Percentiles rank a stretch among this genome's conserved stretches.
Conservation (phyloP, 805 yeast species). For the Myxozyma sirexii region DNA sequence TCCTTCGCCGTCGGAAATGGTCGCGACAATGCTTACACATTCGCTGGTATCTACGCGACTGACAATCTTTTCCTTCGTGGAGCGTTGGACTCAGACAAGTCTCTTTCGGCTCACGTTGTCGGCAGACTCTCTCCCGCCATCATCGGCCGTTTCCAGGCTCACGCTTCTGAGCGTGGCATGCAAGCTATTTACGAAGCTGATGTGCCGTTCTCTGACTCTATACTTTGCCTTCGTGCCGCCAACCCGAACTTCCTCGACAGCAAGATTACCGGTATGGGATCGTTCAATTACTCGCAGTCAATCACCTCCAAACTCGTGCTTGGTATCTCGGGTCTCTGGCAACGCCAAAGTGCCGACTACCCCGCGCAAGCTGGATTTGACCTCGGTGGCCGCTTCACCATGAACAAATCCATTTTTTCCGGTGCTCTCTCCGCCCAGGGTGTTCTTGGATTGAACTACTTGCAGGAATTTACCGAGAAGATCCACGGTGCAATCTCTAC, state of each 20-base stretch:
- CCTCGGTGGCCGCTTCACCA: constrained; percentile 85
- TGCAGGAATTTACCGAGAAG: constrained; percentile 89
- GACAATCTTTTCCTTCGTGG: constrained; percentile 89
- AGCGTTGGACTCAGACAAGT: constrained; percentile 76
- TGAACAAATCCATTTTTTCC: constrained; percentile 88
- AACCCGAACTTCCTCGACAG: constrained; percentile 82
- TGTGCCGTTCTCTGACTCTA: constrained; percentile 84
- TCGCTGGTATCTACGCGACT: constrained; percentile 84
- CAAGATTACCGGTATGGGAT: constrained; percentile 86
- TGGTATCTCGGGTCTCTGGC: constrained; percentile 91
- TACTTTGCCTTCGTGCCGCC: constrained; percentile 84
- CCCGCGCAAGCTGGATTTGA: constrained; percentile 92
- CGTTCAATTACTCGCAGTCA: constrained; percentile 87
- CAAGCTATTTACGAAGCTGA: constrained; percentile 97
- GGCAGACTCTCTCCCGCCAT: constrained; percentile 19
- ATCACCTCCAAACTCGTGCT: constrained; percentile 79
- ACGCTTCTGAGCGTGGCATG: constrained; percentile 29
- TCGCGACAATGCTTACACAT: constrained; percentile 80
- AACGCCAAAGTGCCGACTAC: constrained; percentile 57
- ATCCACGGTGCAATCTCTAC: constrained; percentile 96
- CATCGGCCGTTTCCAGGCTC: constrained; percentile 26
- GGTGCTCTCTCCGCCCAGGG: constrained; percentile 93
- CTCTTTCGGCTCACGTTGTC: constrained; percentile 25
- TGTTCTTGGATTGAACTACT: constrained; percentile 82
- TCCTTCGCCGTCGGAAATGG: constrained; percentile 87